phyloP scores from a whole-genome alignment of 352 stramenopile genomes.

The Discostella stelligera region DNA sequence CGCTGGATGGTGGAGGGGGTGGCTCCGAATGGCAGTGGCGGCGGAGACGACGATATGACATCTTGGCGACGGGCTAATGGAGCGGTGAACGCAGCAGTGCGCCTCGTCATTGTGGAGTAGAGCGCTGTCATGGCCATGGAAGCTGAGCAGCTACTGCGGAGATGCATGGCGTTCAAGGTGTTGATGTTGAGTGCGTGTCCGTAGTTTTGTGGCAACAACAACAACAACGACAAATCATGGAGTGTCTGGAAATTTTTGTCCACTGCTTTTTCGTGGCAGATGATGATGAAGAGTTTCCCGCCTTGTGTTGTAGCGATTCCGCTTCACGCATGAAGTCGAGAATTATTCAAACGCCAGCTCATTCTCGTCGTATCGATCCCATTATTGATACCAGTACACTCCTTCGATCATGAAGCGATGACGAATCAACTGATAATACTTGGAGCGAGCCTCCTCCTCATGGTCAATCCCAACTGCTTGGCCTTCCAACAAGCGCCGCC shows the following conservation, averaged over 20 bases:
- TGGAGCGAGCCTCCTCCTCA: conserved; percentile 12
- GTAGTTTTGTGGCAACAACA: no score
- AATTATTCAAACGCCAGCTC: background rate
- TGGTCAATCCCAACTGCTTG: background rate
- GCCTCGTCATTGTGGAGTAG: conserved; percentile 1
- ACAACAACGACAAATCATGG: no score
- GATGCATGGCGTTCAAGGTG: conserved; percentile 11
- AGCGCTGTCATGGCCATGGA: conserved; percentile 1
- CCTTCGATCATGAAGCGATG: background rate
- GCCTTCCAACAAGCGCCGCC: conserved; percentile 9
- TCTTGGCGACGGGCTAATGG: background rate
- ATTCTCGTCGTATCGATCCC: background rate
- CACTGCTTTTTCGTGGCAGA: no score
- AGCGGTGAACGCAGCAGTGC: conserved; percentile 1
- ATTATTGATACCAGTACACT: no score
- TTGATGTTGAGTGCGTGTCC: background rate
- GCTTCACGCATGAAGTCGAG: no score
- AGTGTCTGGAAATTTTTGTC: no score
- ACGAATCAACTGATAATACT: conserved; percentile 1
- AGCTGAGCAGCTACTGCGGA: background rate
- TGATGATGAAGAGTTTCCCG: no score
- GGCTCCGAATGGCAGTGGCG: background rate
- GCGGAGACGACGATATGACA: background rate
- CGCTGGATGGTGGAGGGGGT: background rate
- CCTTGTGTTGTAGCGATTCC: no score